A percentile compares a stretch with the other conserved stretches of the same genome.
These are phyloP conservation scores for Magnaporthiopsis incrustans DNA, from an alignment of 2,329 filamentous ascomycete species.

Conservation along the genomic window DNA sequence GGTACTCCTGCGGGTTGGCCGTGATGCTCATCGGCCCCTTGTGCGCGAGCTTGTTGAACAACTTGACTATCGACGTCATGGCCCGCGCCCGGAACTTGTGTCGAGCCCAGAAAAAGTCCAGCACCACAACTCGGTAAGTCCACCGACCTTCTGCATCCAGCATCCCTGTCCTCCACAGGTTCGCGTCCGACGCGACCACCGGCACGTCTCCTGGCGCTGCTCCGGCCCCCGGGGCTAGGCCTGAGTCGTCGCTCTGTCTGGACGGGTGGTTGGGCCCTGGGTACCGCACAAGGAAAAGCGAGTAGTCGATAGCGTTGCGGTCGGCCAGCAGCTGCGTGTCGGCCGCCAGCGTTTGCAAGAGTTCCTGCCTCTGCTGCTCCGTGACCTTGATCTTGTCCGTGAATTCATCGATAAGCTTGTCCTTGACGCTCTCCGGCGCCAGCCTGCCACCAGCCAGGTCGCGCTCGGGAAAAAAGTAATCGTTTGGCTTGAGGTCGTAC, in stretches of 20 bases:
- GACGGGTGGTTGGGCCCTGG: background rate
- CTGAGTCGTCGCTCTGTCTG: constrained; percentile 16
- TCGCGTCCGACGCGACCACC: constrained; percentile 23
- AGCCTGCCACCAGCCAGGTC: constrained; percentile 59
- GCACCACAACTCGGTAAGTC: constrained; percentile 57
- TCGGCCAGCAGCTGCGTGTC: constrained; percentile 57
- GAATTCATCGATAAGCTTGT: constrained; percentile 59
- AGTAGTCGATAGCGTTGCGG: constrained; percentile 66
- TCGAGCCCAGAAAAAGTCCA: constrained; percentile 76
- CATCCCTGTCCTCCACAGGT: constrained; percentile 56
- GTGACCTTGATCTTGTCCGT: constrained; percentile 55
- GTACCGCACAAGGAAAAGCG: constrained; percentile 57
- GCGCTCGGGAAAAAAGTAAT: constrained; percentile 69
- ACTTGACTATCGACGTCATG: constrained; percentile 57
- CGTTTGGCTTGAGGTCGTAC: constrained; percentile 66
- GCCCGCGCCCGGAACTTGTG: constrained; percentile 58
- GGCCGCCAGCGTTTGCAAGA: constrained; percentile 45
- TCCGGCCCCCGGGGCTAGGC: constrained; percentile 15
- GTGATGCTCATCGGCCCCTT: constrained; percentile 71
- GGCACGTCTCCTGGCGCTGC: constrained; percentile 16
- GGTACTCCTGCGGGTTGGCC: constrained; percentile 59
- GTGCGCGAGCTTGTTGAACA: constrained; percentile 49
- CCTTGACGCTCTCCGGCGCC: constrained; percentile 56
- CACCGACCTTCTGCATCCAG: constrained; percentile 54
- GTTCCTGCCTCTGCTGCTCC: constrained; percentile 42